Evolutionary conservation across 2,329 filamentous ascomycete genomes (phyloP), one percentile per base, ranked within the genome.

Genomic region (Clarireedia monteithiana): DNA sequence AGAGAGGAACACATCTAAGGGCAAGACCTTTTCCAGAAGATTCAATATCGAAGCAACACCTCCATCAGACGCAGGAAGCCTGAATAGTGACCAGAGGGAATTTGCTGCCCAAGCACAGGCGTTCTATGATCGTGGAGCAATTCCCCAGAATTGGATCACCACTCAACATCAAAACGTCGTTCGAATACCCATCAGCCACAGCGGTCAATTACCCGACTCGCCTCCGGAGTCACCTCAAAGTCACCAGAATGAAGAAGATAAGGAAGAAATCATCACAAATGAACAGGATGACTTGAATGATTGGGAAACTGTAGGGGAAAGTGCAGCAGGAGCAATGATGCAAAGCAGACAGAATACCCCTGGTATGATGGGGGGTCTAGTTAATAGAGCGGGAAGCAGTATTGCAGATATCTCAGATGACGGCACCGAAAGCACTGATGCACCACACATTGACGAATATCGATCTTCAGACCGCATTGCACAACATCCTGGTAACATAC

Each of bases 241-340:
- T 46, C 44, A 30, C 34, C 40, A 36, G 12, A 24, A 52, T 40
- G 42, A 48, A 27, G 39, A 15, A n/a, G 30, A 52, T 40, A 30
- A 45, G 23, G 40, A 23, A 24, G 48, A 26, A 26, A 26, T 14
- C 15, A 44, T 46, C 5, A 36, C 39, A 7, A 56, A 48, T 5
- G 52, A 59, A 15, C 55, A 62, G 30, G 62, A 64, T 49, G 60
- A 64, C 27, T 46, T 24, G 6, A 61, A 66, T 47, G 67, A 69
- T 51, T 69, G 67, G 67, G 65, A 68, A 50, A 69, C 67, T 5
- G 62, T 69, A 14, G 63, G 57, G 24, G 64, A 66, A 9, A 67
- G 64, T 45, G 55, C 47, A 10, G 30, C 45, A 24, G 60, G 57
- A 14, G 26, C 40, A 30, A 55, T 51, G 10, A 17, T 36, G 17